Evolutionary conservation across 495 filamentous ascomycete genomes (phyloP), one percentile per base, ranked within the genome.

Genomic region (Coniosporium apollinis): DNA sequence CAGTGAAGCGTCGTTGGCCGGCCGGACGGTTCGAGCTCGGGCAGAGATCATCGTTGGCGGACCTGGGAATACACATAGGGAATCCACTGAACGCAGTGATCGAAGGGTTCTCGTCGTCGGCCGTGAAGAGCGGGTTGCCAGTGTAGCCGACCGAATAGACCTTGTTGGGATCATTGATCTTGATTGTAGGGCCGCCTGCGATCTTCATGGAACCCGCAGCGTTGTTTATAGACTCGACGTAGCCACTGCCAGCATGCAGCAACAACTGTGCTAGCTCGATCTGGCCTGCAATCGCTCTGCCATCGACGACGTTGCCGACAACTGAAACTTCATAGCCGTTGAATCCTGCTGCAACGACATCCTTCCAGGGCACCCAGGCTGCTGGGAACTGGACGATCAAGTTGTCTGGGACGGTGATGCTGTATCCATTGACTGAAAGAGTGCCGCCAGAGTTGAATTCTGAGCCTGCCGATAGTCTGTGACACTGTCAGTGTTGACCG

Each of bases 141-240:
- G 38, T 47, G 25, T 42, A 58, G 0, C 45, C 48, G n/a, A 41
- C 45, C 0, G 49, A 45, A 38, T 49, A 62, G n/a, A 57, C 45
- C 1, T 45, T 53, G 36, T 58, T 53, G 18, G 58, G 59, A 35
- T 62, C 58, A 35, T 58, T 62, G 48, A 62, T 58, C n/a, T 54
- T 45, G 20, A 62, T 36, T 6, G 13, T 49, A 2, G 56, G 58
- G 0, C 59, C 59, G 33, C 51, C 48, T 11, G 8, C 17, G 19
- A 62, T 58, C 25, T 52, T 41, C 14, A 62, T 50, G 17, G 39
- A 40, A 5, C 51, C 55, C 33, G 39, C 26, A 17, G 45, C 45
- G 41, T 48, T 40, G 43, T 54, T 44, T 30, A 61, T 38, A 4
- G 38, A 33, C 8, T 56, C 50, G 19, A 62, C 56, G 28, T 54